These are phyloP conservation scores for Gossypium stocksii DNA, from an alignment of 345 rosid genomes.

Conservation along the genomic window DNA sequence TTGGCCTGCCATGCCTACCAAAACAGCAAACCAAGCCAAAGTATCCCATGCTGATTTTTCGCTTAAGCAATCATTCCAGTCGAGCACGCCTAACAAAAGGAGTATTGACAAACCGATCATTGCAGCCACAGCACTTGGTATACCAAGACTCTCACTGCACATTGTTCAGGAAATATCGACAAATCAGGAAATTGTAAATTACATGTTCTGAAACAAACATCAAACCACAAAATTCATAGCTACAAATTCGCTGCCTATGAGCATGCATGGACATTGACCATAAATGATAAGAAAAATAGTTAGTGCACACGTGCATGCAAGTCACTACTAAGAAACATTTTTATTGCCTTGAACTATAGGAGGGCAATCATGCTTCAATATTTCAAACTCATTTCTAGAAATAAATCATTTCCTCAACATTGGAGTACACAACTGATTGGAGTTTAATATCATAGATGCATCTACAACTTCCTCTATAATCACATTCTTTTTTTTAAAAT, in stretches of 20 bases:
- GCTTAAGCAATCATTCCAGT: slow-evolving; percentile 94
- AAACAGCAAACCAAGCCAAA: slow-evolving; percentile 90
- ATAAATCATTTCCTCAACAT: neutral
- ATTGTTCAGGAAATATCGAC: slow-evolving; percentile 13
- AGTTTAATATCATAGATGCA: neutral
- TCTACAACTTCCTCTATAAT: neutral
- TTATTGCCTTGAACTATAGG: neutral
- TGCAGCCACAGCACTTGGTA: slow-evolving; percentile 94
- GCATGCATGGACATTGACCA: neutral
- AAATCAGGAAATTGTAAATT: neutral
- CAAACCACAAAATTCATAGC: neutral
- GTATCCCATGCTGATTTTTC: slow-evolving; percentile 99
- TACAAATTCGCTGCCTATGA: neutral
- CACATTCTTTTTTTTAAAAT: neutral
- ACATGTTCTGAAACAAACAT: neutral
- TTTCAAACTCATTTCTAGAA: neutral
- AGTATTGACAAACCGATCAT: slow-evolving; percentile 92
- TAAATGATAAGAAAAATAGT: neutral
- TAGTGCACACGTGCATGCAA: neutral
- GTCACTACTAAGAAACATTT: slow-evolving; percentile 6
- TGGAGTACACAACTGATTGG: neutral
- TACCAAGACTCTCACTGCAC: slow-evolving; percentile 69
- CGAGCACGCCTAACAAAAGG: slow-evolving; percentile 79
- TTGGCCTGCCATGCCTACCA: slow-evolving; percentile 97
- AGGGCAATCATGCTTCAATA: neutral